Evolutionary conservation across 2,329 filamentous ascomycete species (phyloP).

Genomic region (Parastagonospora avenae): DNA sequence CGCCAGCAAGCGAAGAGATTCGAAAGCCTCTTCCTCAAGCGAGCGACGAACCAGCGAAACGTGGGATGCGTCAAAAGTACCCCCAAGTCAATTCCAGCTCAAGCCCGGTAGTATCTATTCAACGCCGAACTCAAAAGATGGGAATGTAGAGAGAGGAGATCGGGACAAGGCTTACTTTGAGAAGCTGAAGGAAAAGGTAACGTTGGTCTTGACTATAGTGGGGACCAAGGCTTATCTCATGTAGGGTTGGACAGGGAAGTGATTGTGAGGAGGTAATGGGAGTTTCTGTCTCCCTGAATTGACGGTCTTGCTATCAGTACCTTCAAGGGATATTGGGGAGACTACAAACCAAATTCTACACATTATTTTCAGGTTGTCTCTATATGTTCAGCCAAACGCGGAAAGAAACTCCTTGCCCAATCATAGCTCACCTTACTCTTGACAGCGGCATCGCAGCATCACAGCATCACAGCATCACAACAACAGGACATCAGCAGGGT

Average conservation of each 20-base stretch:
- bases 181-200: conserved; percentile 53
- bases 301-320: no score
- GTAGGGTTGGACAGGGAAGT: not conserved
- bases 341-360: no score
- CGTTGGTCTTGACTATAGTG: not conserved
- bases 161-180: conserved; percentile 63
- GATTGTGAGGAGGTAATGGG: not conserved
- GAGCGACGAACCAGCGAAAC: conserved; percentile 49
- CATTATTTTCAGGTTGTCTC: no score
- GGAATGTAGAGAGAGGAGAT: conserved; percentile 60
- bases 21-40: not conserved
- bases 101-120: conserved; percentile 72
- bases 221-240: not conserved
- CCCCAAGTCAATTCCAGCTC: conserved; percentile 71
- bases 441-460: no score
- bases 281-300: no score
- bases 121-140: conserved; percentile 68
- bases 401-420: no score
- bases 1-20: not conserved
- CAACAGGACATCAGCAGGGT: no score
- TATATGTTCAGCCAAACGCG: no score
- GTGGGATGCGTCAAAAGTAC: conserved; percentile 67
- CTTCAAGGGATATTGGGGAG: no score
- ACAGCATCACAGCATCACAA: no score
- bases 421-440: no score